Evolutionary conservation across 2,329 filamentous ascomycete genomes (phyloP), one percentile per base, ranked within the genome.

Genomic region (Neofusicoccum kwambonambiense): DNA sequence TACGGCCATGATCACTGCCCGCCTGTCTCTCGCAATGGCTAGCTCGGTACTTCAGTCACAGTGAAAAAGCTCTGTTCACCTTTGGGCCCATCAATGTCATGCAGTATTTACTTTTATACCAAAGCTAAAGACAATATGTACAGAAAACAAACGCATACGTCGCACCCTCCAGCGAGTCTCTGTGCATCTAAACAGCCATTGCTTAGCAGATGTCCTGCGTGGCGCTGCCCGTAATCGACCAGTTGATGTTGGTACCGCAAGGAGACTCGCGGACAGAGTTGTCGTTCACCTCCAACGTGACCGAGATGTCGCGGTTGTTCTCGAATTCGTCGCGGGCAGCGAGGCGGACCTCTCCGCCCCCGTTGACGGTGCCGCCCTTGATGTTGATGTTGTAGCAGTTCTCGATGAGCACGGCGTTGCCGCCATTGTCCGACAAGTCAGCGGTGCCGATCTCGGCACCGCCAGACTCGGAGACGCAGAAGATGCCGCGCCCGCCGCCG

Each of bases 321-420:
- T 81, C 76, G 66, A 87, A 87, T 74, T 87, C 84, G 22, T 72
- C 69, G 13, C 85, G 77, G 1, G 84, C 84, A 1, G 84, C 73
- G 12, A 87, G 68, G 3, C 85, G 78, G 7, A 87, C 84, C 72
- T 86, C 84, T 0, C 85, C 85, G 1, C 85, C 84, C 1, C 84
- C 82, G 31, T 79, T 81, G 27, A 87, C 81, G 2, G 77, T 82
- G 0, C 85, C 85, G 17, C 80, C 80, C 1, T 71, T 73, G 70
- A 87, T 85, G 1, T 75, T 73, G 37, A 87, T 67, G 60, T 84
- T 83, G 71, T 87, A 86, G 75, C 85, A 87, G 72, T 87, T 87
- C 77, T 87, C 84, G 34, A 87, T 82, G 1, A 87, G 76, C 19
- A 87, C 78, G 0, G 84, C 81, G 64, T 87, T 86, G 70, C 84